Percentiles rank a stretch among this genome's conserved stretches.
Conservation (phyloP, 2,329 filamentous ascomycete genomes). For the Neofusicoccum umdonicola region DNA sequence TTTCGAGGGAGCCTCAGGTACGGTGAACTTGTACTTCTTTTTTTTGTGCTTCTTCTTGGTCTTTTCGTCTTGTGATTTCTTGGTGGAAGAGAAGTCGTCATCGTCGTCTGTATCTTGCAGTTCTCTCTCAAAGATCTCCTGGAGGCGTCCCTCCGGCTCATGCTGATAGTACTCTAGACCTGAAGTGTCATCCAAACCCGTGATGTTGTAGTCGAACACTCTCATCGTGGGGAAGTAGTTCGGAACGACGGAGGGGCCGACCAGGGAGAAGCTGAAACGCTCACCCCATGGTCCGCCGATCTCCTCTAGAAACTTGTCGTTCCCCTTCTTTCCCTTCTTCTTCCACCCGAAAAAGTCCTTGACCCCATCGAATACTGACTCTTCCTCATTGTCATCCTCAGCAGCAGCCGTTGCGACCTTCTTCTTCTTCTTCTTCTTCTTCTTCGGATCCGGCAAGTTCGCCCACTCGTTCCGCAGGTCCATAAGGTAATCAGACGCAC, state of each 20-base stretch:
- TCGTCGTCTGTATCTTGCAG: constrained; percentile 33
- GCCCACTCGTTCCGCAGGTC: constrained; percentile 79
- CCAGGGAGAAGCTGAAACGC: constrained; percentile 75
- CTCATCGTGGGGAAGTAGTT: constrained; percentile 88
- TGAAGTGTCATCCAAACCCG: constrained; percentile 58
- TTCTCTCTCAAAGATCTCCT: constrained; percentile 1
- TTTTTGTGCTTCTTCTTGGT: constrained; percentile 44
- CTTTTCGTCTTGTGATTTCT: constrained; percentile 46
- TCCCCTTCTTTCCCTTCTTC: constrained; percentile 38
- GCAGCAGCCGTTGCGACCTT: background rate
- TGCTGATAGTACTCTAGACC: background rate
- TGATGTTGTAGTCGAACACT: constrained; percentile 94
- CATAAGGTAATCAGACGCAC: constrained; percentile 75
- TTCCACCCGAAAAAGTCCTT: constrained; percentile 7
- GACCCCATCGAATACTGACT: constrained; percentile 16
- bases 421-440: background rate
- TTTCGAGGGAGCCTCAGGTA: constrained; percentile 70
- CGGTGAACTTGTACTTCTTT: constrained; percentile 47
- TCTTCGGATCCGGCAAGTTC: constrained; percentile 60
- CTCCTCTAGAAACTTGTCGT: constrained; percentile 60
- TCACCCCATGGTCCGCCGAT: constrained; percentile 82
- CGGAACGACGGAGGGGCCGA: constrained; percentile 85
- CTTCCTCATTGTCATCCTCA: constrained; percentile 6
- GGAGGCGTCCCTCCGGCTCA: constrained; percentile 34
- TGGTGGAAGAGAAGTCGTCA: constrained; percentile 28